Evolutionary conservation across 805 yeast species (phyloP), one percentile per base, ranked within the genome.

Genomic region (Myxozyma vanderwaltii): DNA sequence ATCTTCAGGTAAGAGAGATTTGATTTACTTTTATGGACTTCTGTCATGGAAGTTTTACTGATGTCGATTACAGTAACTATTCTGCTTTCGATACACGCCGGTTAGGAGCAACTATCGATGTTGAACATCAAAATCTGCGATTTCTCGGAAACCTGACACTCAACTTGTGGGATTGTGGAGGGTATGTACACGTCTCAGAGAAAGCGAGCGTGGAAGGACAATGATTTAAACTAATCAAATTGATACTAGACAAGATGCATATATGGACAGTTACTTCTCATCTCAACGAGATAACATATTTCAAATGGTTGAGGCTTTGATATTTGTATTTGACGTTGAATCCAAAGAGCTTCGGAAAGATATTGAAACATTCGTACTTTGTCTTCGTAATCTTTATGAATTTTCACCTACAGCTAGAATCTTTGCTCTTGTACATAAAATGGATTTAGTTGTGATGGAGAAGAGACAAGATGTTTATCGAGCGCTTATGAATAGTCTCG

Each of bases 91-190:
- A 94, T 71, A 94, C 99, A 2, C 81, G 98, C 64, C 79, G 98
- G 58, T 75, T 94, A 13, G 98, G 98, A 1, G 98, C 99, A 10
- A 94, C 99, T 0, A 91, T 94, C 58, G 99, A 94, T 70, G 97
- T 94, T n/a, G 99, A 94, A 71, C 97, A 94, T 71, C 90, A 97
- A 1, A 96, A 92, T 74, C 76, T 94, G 56, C 78, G 98, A 51
- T 91, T 94, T 69, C 77, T 94, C 59, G 97, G 97, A 1, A 91
- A 92, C 71, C 90, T 94, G 95, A 91, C 97, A 0, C 77, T 94
- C 47, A 92, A 92, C 69, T 77, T 94, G 23, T 91, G 98, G 98
- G 99, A 94, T 73, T 94, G 99, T 75, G 99, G 98, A 69, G 96
- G 96, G 67, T 65, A 41, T 23, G 63, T n/a, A n/a, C n/a, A n/a